Evolutionary conservation across 441 rosid species (phyloP).

Genomic region (Euphorbia celastroides): DNA sequence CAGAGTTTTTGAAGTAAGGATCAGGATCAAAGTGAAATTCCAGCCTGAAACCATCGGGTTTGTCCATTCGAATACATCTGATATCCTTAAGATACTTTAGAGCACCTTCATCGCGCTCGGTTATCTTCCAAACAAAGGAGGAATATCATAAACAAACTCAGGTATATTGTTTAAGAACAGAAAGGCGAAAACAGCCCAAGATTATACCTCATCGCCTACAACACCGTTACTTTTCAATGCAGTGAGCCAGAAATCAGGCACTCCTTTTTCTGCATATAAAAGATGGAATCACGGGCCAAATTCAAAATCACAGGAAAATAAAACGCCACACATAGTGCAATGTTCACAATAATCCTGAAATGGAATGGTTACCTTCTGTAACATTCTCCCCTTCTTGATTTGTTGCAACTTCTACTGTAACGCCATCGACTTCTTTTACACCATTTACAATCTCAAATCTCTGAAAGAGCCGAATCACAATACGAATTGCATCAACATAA

Average conservation of each 20-base stretch:
- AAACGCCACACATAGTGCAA: constrained; percentile 7
- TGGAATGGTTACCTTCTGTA: constrained; percentile 43
- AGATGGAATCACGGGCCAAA: constrained; percentile 10
- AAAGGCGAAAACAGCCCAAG: too few species aligned
- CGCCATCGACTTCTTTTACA: constrained; percentile 53
- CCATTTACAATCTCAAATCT: constrained; percentile 78
- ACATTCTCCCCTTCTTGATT: constrained; percentile 48
- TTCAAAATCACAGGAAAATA: not conserved
- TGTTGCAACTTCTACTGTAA: constrained; percentile 32
- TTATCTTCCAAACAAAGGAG: constrained; percentile 37
- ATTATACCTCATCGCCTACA: constrained; percentile 66
- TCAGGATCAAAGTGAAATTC: constrained; percentile 73
- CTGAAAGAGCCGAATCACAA: too few species aligned
- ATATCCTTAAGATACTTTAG: constrained; percentile 72
- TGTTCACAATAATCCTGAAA: not conserved
- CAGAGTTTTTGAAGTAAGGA: constrained; percentile 73
- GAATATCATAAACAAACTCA: not conserved
- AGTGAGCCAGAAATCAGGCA: constrained; percentile 81
- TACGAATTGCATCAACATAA: too few species aligned
- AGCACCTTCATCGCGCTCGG: constrained; percentile 87
- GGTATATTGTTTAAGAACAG: too few species aligned
- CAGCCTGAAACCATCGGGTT: constrained; percentile 89
- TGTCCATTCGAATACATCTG: constrained; percentile 66
- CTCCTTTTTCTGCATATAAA: constrained; percentile 67
- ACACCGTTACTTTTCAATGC: constrained; percentile 91